Evolutionary conservation across 2,329 filamentous ascomycete species (phyloP), one percentile per base, ranked within the genome.

Genomic region (Podosphaera aphanis): DNA sequence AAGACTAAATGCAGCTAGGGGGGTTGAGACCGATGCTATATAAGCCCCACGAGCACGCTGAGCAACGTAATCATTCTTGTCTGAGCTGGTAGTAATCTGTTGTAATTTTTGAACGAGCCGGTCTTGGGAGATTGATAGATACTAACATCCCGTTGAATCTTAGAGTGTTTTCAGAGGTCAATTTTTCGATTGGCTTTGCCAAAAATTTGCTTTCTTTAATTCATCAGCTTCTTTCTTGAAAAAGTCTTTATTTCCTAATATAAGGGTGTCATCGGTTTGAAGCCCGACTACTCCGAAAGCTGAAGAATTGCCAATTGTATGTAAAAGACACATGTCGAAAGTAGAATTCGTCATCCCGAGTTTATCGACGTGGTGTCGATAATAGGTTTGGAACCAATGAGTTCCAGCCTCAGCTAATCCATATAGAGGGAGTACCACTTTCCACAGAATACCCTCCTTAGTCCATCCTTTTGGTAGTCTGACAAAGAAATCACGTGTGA

Each of bases 331-430:
- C 2, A 39, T 39, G 21, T 47, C 39, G 10, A 35, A 47, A 15
- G 45, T 43, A n/a, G 45, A 47, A 21, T 8, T 19, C 21, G 19
- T 20, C 21, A 46, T 40, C 25, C 15, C 5, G 21, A 46, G 44
- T 36, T 31, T 46, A 18, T 46, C 21, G 16, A 25, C 8, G 36
- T 46, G 44, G 35, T 46, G 44, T 39, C 23, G 5, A 40, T 39
- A 27, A 27, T 46, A 46, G 18, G 44, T 46, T 16, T 19, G 5
- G 20, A 20, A 46, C 44, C 36, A 46, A 40, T 46, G 44, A 19
- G 31, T 46, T 46, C 44, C 44, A 39, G 44, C 33, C 27, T 46
- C 44, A 23, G 44, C 18, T 20, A 46, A 8, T 40, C 36, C 36
- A 20, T 46, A 40, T 40, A 46, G 27, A 25, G 44, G 6, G 20